phyloP scores from a whole-genome alignment of 768 basidiomycete species.

The Cystofilobasidium bisporidii region DNA sequence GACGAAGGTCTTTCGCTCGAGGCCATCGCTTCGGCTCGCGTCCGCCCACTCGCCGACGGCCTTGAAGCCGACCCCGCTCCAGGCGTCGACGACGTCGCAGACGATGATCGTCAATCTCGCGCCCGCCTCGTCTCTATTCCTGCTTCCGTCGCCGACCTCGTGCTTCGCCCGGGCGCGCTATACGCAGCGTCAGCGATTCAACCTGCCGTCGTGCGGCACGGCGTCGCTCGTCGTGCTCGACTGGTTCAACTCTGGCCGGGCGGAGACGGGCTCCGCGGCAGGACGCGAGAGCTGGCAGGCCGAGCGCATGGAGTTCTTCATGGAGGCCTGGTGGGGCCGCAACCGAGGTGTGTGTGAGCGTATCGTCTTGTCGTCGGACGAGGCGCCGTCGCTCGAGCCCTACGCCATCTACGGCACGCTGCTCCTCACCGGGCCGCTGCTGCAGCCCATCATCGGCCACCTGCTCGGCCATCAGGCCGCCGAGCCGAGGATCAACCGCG shows the following conservation, averaged over 20 bases:
- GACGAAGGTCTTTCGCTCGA: constrained; percentile 21
- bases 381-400: constrained; percentile 6
- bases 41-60: neutral
- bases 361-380: constrained; percentile 17
- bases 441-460: constrained; percentile 17
- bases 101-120: constrained; percentile 14
- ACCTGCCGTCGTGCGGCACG: constrained; percentile 24
- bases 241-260: constrained; percentile 23
- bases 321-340: constrained; percentile 23
- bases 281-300: constrained; percentile 21
- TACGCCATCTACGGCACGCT: constrained; percentile 22
- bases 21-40: neutral
- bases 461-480: constrained; percentile 14
- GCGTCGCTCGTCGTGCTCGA: constrained; percentile 19
- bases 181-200: constrained; percentile 25
- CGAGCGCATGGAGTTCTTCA: constrained; percentile 27
- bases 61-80: neutral
- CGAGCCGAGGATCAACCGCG: constrained; percentile 15
- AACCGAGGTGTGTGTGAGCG: constrained; percentile 18
- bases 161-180: constrained; percentile 21
- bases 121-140: constrained; percentile 13
- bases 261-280: neutral
- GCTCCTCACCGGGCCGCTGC: constrained; percentile 17
- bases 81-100: constrained; percentile 10
- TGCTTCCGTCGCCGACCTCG: constrained; percentile 20